phyloP scores from a whole-genome alignment of 148 eudicot genomes.

The Persicaria maculosa region DNA sequence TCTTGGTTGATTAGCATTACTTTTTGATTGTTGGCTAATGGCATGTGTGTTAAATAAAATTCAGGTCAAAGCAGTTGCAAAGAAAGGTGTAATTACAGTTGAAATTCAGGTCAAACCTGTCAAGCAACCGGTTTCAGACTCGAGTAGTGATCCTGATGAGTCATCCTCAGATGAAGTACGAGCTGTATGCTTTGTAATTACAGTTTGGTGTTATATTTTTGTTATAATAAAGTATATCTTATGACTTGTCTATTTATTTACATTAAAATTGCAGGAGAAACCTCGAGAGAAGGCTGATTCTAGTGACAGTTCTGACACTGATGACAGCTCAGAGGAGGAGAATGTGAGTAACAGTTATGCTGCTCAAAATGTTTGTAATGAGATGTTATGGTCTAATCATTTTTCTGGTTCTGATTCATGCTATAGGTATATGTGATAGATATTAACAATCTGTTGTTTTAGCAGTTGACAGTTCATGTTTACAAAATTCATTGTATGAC shows the following conservation, averaged over 20 bases:
- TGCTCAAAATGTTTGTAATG: not conserved
- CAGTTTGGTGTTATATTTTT: not conserved
- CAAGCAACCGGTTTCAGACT: slow-evolving; percentile 7
- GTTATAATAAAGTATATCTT: not conserved
- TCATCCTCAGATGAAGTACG: slow-evolving; percentile 9
- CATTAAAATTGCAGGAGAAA: not conserved
- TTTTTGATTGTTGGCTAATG: not conserved
- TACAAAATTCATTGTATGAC: not conserved
- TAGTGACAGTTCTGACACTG: slow-evolving; percentile 20
- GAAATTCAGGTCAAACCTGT: not conserved
- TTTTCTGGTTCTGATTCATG: too few species aligned
- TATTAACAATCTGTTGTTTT: too few species aligned
- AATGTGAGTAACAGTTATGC: not conserved
- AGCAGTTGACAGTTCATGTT: too few species aligned
- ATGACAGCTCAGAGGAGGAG: slow-evolving; percentile 8
- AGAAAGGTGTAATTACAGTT: not conserved
- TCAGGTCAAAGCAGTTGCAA: not conserved
- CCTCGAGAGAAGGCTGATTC: slow-evolving; percentile 11
- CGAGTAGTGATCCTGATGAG: not conserved
- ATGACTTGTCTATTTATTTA: not conserved
- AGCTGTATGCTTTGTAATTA: not conserved
- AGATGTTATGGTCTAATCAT: too few species aligned
- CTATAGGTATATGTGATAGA: too few species aligned
- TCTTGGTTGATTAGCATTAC: not conserved
- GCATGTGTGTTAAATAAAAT: not conserved